These are phyloP conservation scores for Talaromyces sp. DNA, from an alignment of 2,329 filamentous ascomycete genomes.

Conservation along the genomic window DNA sequence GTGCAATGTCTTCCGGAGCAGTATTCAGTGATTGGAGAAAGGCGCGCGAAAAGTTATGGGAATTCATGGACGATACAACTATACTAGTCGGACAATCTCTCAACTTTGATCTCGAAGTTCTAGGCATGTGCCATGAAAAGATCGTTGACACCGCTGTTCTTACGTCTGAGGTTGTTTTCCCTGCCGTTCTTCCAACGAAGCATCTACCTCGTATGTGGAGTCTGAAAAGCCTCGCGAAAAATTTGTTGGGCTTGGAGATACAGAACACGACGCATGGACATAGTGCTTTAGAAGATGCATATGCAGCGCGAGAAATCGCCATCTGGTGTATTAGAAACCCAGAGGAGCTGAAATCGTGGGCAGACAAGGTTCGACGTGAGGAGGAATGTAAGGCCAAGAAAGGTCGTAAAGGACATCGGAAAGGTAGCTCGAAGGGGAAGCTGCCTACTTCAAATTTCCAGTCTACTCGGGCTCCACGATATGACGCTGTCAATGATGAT, in stretches of 20 bases:
- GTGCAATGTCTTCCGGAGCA: slow-evolving; percentile 6
- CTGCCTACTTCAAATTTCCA: neutral
- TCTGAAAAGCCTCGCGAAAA: slow-evolving; percentile 9
- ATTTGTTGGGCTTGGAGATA: slow-evolving; percentile 5
- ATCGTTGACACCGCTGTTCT: slow-evolving; percentile 8
- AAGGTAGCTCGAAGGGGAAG: neutral
- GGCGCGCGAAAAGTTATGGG: slow-evolving; percentile 9
- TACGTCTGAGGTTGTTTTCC: slow-evolving; percentile 5
- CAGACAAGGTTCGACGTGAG: slow-evolving; percentile 2
- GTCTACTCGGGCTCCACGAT: neutral
- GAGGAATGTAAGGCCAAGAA: neutral
- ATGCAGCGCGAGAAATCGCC: slow-evolving; percentile 7
- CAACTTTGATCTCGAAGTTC: slow-evolving; percentile 10
- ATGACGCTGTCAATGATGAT: neutral
- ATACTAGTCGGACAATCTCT: slow-evolving; percentile 12
- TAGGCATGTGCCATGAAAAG: slow-evolving; percentile 9
- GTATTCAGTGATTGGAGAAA: slow-evolving; percentile 7
- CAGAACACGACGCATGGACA: slow-evolving; percentile 2
- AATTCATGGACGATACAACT: slow-evolving; percentile 6
- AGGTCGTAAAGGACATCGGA: neutral
- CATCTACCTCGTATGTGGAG: slow-evolving; percentile 4
- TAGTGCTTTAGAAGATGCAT: slow-evolving; percentile 10
- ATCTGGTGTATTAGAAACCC: slow-evolving; percentile 13
- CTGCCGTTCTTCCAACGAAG: slow-evolving; percentile 2
- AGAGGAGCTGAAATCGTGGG: slow-evolving; percentile 8